Conservation (phyloP, 352 stramenopile species). For the Aphanomyces stellatus region DNA sequence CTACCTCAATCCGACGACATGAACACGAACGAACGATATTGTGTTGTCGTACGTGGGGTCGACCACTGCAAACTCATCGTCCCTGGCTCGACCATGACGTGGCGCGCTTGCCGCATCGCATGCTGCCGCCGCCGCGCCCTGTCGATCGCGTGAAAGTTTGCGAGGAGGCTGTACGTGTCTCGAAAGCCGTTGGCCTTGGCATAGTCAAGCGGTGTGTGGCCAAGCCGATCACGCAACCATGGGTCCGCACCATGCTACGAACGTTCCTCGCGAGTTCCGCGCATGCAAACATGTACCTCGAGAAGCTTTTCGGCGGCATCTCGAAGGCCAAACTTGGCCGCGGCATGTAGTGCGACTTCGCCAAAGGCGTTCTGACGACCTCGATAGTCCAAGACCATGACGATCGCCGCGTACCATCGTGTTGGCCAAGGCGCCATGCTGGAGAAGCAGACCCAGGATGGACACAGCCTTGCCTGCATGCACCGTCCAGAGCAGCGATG, state of each 20-base stretch:
- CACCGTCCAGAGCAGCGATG: conserved; percentile 24
- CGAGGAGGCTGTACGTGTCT: conserved; percentile 18
- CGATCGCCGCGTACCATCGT: neutral
- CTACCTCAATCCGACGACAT: neutral
- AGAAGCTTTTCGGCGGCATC: conserved; percentile 52
- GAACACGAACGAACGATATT: too few relatives aligned
- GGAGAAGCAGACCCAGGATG: conserved; percentile 36
- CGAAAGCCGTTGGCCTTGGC: conserved; percentile 30
- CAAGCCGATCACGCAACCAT: conserved; percentile 28
- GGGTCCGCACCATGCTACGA: neutral
- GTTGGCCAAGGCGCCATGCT: conserved; percentile 34
- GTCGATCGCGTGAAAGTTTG: conserved; percentile 12
- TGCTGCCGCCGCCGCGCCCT: neutral
- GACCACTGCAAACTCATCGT: conserved; percentile 1
- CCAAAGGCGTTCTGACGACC: conserved; percentile 48
- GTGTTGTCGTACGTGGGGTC: conserved; percentile 7
- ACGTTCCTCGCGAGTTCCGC: too few relatives aligned
- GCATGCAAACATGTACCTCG: neutral
- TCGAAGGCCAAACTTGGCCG: conserved; percentile 39
- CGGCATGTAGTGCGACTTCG: conserved; percentile 48
- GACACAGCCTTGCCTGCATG: conserved; percentile 28
- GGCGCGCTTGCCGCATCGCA: neutral
- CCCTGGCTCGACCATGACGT: neutral
- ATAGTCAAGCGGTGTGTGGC: conserved; percentile 35
- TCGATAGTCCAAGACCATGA: neutral